These are phyloP conservation scores for Pleurozium schreberi DNA, from an alignment of 225 moss, liverwort and hornwort species.

Conservation along the genomic window DNA sequence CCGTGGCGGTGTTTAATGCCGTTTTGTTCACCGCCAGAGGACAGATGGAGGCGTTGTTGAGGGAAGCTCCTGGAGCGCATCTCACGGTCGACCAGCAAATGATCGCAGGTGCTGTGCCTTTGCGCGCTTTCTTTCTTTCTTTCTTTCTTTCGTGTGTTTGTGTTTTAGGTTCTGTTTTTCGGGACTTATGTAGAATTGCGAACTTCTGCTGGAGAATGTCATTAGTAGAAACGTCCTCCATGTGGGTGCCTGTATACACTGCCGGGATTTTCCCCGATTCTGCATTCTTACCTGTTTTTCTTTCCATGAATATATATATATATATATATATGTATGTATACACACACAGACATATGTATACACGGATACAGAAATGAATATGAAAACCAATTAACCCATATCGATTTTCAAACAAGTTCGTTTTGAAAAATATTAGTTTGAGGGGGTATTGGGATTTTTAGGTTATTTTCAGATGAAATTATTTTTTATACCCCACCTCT, in stretches of 20 bases:
- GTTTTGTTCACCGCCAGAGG: conserved; percentile 82
- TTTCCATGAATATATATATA: too few relatives aligned
- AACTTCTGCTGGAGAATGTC: neutral
- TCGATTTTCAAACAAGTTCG: too few relatives aligned
- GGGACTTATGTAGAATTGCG: too few relatives aligned
- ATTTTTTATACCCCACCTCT: too few relatives aligned
- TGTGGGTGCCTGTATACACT: neutral
- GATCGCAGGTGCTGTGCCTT: conserved; percentile 3
- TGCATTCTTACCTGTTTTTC: neutral
- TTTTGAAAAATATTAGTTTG: too few relatives aligned
- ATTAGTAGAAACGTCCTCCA: neutral
- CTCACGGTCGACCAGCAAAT: conserved; percentile 50
- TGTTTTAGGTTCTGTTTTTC: neutral
- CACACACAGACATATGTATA: too few relatives aligned
- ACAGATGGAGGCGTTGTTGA: conserved; percentile 67
- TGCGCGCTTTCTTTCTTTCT: too few relatives aligned
- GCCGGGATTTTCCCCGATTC: neutral
- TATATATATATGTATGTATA: too few relatives aligned
- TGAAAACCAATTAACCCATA: too few relatives aligned
- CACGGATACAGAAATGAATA: too few relatives aligned
- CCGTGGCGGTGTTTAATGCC: conserved; percentile 88
- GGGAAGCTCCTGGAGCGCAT: conserved; percentile 35
- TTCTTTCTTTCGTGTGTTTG: neutral
- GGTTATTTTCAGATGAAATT: too few relatives aligned
- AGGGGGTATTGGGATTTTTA: too few relatives aligned